phyloP scores from a whole-genome alignment of 306 rosid genomes.

The Biancaea sappan region DNA sequence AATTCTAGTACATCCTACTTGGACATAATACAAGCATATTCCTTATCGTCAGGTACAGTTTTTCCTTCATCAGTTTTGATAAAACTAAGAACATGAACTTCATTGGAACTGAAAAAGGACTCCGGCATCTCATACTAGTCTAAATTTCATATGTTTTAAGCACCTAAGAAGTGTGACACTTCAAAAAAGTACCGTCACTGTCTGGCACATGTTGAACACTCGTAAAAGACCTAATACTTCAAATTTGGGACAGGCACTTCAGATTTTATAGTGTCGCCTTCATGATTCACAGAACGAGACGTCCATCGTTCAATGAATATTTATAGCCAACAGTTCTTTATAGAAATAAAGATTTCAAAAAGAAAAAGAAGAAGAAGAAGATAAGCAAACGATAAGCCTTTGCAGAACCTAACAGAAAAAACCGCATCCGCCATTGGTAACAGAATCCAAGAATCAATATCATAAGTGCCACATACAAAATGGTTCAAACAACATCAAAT shows the following conservation, averaged over 20 bases:
- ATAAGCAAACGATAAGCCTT: too few relatives aligned
- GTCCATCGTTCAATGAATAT: too few relatives aligned
- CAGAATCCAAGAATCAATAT: background rate
- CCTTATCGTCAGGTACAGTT: slow-evolving; percentile 43
- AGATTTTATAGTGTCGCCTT: too few relatives aligned
- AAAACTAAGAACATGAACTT: slow-evolving; percentile 30
- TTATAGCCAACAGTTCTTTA: too few relatives aligned
- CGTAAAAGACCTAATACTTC: too few relatives aligned
- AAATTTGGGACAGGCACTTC: too few relatives aligned
- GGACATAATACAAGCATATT: slow-evolving; percentile 50
- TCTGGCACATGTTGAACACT: too few relatives aligned
- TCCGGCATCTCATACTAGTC: background rate
- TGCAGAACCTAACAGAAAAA: background rate
- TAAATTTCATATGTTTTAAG: background rate
- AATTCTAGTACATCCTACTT: slow-evolving; percentile 60
- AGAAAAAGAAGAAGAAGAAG: too few relatives aligned
- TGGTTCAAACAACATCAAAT: background rate
- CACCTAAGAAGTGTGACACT: too few relatives aligned
- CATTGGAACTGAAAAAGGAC: slow-evolving; percentile 24
- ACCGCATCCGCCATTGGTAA: background rate
- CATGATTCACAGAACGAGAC: background rate
- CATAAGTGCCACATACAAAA: too few relatives aligned
- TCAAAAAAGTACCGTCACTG: too few relatives aligned
- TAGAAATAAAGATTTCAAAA: too few relatives aligned
- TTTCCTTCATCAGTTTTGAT: slow-evolving; percentile 27